Percentiles rank a stretch among this genome's conserved stretches.
phyloP scores from a whole-genome alignment of 2,329 filamentous ascomycete genomes.

The Aspergillus tamarii region DNA sequence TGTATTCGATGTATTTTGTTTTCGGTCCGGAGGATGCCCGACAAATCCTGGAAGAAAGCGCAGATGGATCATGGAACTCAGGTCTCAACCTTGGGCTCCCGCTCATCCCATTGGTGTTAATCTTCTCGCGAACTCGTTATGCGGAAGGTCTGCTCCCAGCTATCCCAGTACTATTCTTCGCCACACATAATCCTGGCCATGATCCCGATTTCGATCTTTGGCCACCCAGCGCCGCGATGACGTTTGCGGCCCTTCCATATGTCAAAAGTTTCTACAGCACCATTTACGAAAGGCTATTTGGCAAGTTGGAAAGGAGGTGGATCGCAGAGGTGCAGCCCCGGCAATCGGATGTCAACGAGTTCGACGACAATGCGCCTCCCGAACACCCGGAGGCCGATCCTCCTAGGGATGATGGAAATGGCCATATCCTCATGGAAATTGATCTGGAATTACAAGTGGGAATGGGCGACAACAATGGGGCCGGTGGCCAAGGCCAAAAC shows the following conservation, averaged over 20 bases:
- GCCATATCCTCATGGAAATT: conserved; percentile 52
- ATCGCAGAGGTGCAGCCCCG: conserved; percentile 65
- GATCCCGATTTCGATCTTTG: conserved; percentile 60
- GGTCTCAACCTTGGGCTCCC: conserved; percentile 64
- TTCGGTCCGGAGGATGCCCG: conserved; percentile 66
- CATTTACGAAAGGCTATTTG: conserved; percentile 63
- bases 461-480: not conserved
- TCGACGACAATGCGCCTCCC: conserved; percentile 39
- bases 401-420: conserved; percentile 36
- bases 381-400: conserved; percentile 37
- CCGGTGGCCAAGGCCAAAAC: conserved; percentile 24
- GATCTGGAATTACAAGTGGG: conserved; percentile 53
- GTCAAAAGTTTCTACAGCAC: conserved; percentile 65
- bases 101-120: conserved; percentile 68
- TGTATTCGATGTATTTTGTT: conserved; percentile 65
- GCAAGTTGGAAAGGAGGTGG: conserved; percentile 62
- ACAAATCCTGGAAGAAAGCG: conserved; percentile 53
- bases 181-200: conserved; percentile 48
- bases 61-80: conserved; percentile 47
- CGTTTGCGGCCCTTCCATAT: conserved; percentile 69
- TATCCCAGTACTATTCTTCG: conserved; percentile 61
- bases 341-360: conserved; percentile 43
- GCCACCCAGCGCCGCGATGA: conserved; percentile 68
- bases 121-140: conserved; percentile 67
- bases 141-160: conserved; percentile 66